Conservation (phyloP, 2,329 filamentous ascomycete genomes). For the Lecanicillium sp. region DNA sequence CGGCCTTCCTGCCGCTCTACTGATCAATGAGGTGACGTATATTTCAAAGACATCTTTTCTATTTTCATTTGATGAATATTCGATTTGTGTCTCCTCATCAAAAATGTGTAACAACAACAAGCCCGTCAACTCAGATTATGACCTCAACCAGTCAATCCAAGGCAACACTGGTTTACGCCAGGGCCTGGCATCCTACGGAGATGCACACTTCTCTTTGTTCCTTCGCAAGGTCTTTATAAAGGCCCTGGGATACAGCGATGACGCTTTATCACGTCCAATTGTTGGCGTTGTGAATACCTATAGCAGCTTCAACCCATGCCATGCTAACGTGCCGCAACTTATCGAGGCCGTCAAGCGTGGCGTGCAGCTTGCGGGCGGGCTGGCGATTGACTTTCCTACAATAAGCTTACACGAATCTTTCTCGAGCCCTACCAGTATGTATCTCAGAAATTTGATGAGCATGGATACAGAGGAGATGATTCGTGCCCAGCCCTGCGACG, state of each 20-base stretch:
- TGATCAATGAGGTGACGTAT: constrained; percentile 3
- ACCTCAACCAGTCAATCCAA: constrained; percentile 46
- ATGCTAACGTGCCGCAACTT: constrained; percentile 63
- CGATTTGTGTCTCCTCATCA: background rate
- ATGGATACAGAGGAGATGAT: constrained; percentile 80
- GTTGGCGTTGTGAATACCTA: constrained; percentile 69
- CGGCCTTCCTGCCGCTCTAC: background rate
- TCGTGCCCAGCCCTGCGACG: constrained; percentile 60
- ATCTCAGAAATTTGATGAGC: constrained; percentile 64
- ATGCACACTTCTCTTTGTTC: constrained; percentile 67
- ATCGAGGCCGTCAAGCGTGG: constrained; percentile 63
- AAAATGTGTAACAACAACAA: background rate
- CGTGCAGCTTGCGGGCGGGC: constrained; percentile 55
- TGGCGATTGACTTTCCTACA: constrained; percentile 66
- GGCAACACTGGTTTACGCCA: constrained; percentile 46
- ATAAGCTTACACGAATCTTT: constrained; percentile 66
- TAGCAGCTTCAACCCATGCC: constrained; percentile 67
- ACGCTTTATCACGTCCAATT: constrained; percentile 60
- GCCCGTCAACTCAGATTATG: constrained; percentile 44
- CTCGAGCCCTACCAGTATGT: constrained; percentile 66
- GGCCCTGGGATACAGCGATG: constrained; percentile 64
- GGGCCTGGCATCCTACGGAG: constrained; percentile 60
- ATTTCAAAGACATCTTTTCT: constrained; percentile 1
- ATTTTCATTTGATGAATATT: background rate
- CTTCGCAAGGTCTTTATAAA: constrained; percentile 72